Percentiles rank a stretch among this genome's conserved stretches.
Evolutionary conservation across 2,329 filamentous ascomycete genomes (phyloP).

Genomic region (Neoarthrinium moseri): DNA sequence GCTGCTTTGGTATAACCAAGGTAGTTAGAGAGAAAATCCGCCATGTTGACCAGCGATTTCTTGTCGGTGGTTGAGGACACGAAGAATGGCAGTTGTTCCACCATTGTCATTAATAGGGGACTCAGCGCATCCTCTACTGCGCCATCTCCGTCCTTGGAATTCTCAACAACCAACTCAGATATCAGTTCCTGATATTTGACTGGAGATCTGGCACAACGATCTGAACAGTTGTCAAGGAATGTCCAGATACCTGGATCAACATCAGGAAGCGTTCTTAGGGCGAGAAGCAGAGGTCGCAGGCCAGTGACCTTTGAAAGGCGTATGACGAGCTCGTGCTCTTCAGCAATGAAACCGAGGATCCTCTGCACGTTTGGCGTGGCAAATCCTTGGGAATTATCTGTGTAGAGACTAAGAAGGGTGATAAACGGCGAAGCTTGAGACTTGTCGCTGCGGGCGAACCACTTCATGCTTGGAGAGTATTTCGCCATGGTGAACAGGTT

Average conservation of each 20-base stretch:
- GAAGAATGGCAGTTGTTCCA: conserved; percentile 76
- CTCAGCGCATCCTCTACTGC: conserved; percentile 42
- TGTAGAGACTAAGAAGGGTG: conserved; percentile 62
- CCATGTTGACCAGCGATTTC: conserved; percentile 44
- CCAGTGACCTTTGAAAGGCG: conserved; percentile 36
- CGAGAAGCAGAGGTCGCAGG: conserved; percentile 45
- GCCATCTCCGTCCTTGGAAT: conserved; percentile 25
- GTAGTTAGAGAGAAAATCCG: conserved; percentile 57
- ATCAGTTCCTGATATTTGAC: conserved; percentile 80
- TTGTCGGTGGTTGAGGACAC: conserved; percentile 46
- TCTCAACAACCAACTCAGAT: conserved; percentile 45
- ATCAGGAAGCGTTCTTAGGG: conserved; percentile 30
- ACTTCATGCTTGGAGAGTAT: conserved; percentile 80
- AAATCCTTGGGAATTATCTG: conserved; percentile 46
- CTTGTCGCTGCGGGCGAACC: conserved; percentile 75
- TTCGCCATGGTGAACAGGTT: conserved; percentile 79
- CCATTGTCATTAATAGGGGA: conserved; percentile 65
- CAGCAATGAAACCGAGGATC: conserved; percentile 59
- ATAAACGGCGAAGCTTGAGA: conserved; percentile 68
- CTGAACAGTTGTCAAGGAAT: conserved; percentile 82
- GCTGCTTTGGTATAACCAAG: conserved; percentile 53
- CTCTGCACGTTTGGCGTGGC: conserved; percentile 49
- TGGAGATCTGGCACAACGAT: conserved; percentile 70
- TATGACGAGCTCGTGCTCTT: conserved; percentile 67
- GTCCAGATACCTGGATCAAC: conserved; percentile 48